phyloP scores from a whole-genome alignment of 2,329 filamentous ascomycete species.

The Zopfia rhizophila region DNA sequence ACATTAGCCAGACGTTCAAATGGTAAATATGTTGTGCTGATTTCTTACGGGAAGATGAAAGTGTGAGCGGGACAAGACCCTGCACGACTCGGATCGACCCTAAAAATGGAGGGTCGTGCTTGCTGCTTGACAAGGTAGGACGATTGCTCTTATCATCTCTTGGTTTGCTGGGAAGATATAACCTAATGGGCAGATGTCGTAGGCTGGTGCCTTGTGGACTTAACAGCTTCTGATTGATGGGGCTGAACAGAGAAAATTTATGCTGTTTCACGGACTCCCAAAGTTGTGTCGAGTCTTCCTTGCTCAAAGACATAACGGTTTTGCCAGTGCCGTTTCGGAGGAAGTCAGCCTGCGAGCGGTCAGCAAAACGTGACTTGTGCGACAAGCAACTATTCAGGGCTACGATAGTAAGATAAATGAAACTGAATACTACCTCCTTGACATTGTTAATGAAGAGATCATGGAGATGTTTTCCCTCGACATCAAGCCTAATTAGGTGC shows the following conservation, averaged over 20 bases:
- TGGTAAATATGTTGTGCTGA: no score
- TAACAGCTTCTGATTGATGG: slow-evolving; percentile 80
- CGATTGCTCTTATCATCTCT: no score
- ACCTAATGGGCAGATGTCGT: slow-evolving; percentile 83
- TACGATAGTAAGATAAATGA: neutral
- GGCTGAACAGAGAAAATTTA: slow-evolving; percentile 76
- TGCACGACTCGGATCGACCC: slow-evolving; percentile 70
- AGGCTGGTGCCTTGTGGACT: slow-evolving; percentile 74
- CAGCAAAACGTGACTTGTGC: neutral
- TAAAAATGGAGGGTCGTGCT: no score
- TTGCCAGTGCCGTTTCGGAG: slow-evolving; percentile 88
- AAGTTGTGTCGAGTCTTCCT: slow-evolving; percentile 81
- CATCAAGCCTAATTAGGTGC: slow-evolving; percentile 67
- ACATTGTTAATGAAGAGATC: slow-evolving; percentile 76
- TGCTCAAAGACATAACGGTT: slow-evolving; percentile 88
- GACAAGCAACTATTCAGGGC: slow-evolving; percentile 16
- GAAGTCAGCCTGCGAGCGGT: slow-evolving; percentile 74
- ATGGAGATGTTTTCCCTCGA: slow-evolving; percentile 65
- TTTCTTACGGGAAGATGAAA: slow-evolving; percentile 53
- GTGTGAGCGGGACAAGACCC: slow-evolving; percentile 70
- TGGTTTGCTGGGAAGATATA: slow-evolving; percentile 93
- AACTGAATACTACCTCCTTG: slow-evolving; percentile 73
- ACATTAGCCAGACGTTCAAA: neutral
- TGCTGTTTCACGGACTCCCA: slow-evolving; percentile 85
- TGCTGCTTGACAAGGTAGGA: no score